Evolutionary conservation across 2,329 filamentous ascomycete genomes (phyloP).

Genomic region (Scedosporium minutisporum): DNA sequence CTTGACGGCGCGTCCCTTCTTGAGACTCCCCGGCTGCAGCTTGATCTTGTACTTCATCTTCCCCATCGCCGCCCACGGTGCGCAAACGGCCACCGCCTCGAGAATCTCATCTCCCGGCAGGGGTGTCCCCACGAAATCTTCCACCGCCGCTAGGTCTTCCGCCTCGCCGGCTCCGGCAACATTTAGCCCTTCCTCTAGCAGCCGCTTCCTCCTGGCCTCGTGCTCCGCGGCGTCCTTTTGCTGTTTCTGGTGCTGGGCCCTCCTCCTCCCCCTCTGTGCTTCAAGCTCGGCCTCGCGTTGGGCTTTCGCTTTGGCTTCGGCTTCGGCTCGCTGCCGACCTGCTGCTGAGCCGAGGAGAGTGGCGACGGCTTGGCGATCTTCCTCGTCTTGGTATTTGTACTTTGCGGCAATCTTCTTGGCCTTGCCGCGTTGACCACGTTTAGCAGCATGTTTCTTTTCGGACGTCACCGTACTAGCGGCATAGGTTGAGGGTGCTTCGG

Average conservation of each 20-base stretch:
- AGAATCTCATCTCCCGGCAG: conserved; percentile 75
- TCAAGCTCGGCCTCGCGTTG: conserved; percentile 56
- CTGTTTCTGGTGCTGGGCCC: conserved; percentile 68
- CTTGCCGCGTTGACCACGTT: conserved; percentile 71
- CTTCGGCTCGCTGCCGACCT: conserved; percentile 57
- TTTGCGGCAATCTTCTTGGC: conserved; percentile 81
- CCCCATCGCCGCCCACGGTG: conserved; percentile 52
- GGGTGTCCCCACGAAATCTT: conserved; percentile 68
- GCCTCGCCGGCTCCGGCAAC: conserved; percentile 53
- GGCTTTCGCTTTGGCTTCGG: conserved; percentile 57
- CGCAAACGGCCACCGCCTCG: conserved; percentile 54
- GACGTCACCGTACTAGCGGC: conserved; percentile 17
- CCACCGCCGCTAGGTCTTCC: conserved; percentile 46
- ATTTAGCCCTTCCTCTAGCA: conserved; percentile 31
- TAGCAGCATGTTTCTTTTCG: conserved; percentile 35
- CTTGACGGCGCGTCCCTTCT: conserved; percentile 90
- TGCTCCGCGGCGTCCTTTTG: conserved; percentile 68
- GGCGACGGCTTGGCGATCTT: conserved; percentile 77
- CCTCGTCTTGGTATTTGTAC: conserved; percentile 90
- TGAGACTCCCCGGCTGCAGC: conserved; percentile 77
- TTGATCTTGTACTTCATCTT: conserved; percentile 91
- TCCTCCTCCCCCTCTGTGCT: conserved; percentile 63
- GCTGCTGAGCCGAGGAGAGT: conserved; percentile 71
- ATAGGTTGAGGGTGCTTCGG: conserved; percentile 8
- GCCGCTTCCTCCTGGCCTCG: conserved; percentile 56